A percentile compares a stretch with the other conserved stretches of the same genome.
Evolutionary conservation across 108 stramenopile species (phyloP).

Genomic region (Skeletonema menzelii): DNA sequence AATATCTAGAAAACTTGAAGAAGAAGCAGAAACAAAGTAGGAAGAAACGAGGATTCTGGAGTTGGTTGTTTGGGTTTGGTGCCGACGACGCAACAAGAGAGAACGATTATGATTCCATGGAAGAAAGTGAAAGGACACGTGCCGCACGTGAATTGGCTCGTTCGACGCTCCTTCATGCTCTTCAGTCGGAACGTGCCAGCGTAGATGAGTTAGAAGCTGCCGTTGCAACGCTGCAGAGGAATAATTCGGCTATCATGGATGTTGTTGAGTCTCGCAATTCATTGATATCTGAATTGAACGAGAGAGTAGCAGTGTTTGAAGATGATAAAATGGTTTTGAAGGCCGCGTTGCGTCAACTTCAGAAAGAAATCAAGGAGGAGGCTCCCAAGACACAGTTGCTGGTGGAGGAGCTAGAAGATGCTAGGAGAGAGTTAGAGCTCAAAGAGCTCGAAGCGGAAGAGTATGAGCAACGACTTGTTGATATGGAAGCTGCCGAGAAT

Average conservation of each 20-base stretch:
- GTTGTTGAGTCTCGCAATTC: conserved; percentile 72
- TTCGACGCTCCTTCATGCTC: conserved; percentile 69
- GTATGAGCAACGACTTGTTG: conserved; percentile 22
- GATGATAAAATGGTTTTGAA: conserved; percentile 86
- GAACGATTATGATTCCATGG: conserved; percentile 21
- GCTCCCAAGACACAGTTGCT: conserved; percentile 72
- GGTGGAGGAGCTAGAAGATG: conserved; percentile 52
- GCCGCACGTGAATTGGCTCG: conserved; percentile 66
- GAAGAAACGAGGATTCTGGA: conserved; percentile 47
- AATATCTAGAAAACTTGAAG: conserved; percentile 35
- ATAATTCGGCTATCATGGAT: conserved; percentile 82
- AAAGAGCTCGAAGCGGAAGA: conserved; percentile 38
- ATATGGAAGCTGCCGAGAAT: conserved; percentile 48
- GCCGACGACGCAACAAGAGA: background rate
- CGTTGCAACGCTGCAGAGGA: conserved; percentile 57
- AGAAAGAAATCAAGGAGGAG: conserved; percentile 85
- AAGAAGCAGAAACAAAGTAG: conserved; percentile 24
- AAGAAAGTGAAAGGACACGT: conserved; percentile 45
- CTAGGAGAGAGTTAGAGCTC: conserved; percentile 38
- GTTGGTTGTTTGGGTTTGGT: conserved; percentile 50
- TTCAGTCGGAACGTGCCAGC: conserved; percentile 73
- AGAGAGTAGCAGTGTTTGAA: conserved; percentile 83
- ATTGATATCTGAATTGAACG: conserved; percentile 80
- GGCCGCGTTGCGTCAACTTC: conserved; percentile 81
- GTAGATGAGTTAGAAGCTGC: conserved; percentile 76